phyloP scores from a whole-genome alignment of 305 asterid species.

The Vinca major region DNA sequence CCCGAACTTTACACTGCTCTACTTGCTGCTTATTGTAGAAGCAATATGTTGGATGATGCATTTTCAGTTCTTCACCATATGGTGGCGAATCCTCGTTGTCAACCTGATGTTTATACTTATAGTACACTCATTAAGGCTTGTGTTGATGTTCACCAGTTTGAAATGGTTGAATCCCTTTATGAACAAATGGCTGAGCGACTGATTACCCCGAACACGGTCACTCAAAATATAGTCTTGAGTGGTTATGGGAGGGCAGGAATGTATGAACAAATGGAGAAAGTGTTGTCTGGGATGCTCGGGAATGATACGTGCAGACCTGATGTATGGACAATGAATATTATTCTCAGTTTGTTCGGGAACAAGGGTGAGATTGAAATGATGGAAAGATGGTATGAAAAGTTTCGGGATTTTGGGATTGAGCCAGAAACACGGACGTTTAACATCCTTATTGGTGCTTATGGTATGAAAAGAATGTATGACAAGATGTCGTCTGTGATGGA shows the following conservation, averaged over 20 bases:
- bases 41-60: slow-evolving; percentile 61
- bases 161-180: slow-evolving; percentile 64
- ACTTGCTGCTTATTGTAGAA: slow-evolving; percentile 68
- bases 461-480: slow-evolving; percentile 74
- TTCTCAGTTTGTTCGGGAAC: slow-evolving; percentile 67
- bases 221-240: slow-evolving; percentile 71
- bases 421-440: slow-evolving; percentile 83
- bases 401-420: slow-evolving; percentile 68
- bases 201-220: slow-evolving; percentile 73
- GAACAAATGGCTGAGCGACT: slow-evolving; percentile 49
- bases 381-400: slow-evolving; percentile 93
- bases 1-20: slow-evolving; percentile 67
- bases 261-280: slow-evolving; percentile 77
- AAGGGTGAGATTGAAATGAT: slow-evolving; percentile 73
- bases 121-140: slow-evolving; percentile 87
- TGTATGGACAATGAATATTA: slow-evolving; percentile 84
- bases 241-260: slow-evolving; percentile 84
- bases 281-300: slow-evolving; percentile 62
- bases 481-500: slow-evolving; percentile 94
- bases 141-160: slow-evolving; percentile 53
- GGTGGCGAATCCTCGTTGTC: slow-evolving; percentile 65
- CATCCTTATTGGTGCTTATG: slow-evolving; percentile 82
- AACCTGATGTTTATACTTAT: slow-evolving; percentile 80
- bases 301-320: slow-evolving; percentile 58
- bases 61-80: slow-evolving; percentile 52